A percentile compares a stretch with the other conserved stretches of the same genome.
phyloP scores from a whole-genome alignment of 768 basidiomycete genomes.

The Termitomyces sp. region DNA sequence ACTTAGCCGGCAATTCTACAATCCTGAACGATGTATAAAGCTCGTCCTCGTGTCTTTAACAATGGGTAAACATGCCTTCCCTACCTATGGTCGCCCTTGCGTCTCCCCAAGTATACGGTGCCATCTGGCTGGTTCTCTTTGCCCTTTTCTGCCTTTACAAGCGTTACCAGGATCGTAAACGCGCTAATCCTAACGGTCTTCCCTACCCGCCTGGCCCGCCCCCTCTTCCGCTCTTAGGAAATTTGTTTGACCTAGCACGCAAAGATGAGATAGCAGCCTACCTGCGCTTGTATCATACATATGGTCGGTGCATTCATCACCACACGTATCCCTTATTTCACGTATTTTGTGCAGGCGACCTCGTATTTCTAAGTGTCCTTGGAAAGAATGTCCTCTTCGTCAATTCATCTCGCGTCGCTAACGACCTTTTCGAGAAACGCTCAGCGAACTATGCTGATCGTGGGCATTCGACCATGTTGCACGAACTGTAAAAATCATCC shows the following conservation, averaged over 20 bases:
- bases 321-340: neutral
- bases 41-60: neutral
- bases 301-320: slow-evolving; percentile 27
- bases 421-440: slow-evolving; percentile 55
- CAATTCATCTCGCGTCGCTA: slow-evolving; percentile 36
- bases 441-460: slow-evolving; percentile 56
- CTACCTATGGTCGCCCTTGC: slow-evolving; percentile 6
- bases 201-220: slow-evolving; percentile 55
- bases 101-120: slow-evolving; percentile 4
- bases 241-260: slow-evolving; percentile 43
- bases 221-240: slow-evolving; percentile 50
- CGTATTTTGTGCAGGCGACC: slow-evolving; percentile 35
- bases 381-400: slow-evolving; percentile 47
- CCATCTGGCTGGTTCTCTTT: slow-evolving; percentile 3
- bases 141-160: slow-evolving; percentile 7
- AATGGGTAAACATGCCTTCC: slow-evolving; percentile 1
- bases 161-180: neutral
- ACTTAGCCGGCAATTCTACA: neutral
- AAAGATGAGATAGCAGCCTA: slow-evolving; percentile 39
- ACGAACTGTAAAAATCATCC: slow-evolving; percentile 37
- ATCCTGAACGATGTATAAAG: neutral
- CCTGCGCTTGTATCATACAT: slow-evolving; percentile 33
- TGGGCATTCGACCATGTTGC: slow-evolving; percentile 43
- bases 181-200: slow-evolving; percentile 18
- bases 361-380: slow-evolving; percentile 50